These are phyloP conservation scores for Cydonia oblonga DNA, from an alignment of 331 rosid genomes.

Conservation along the genomic window DNA sequence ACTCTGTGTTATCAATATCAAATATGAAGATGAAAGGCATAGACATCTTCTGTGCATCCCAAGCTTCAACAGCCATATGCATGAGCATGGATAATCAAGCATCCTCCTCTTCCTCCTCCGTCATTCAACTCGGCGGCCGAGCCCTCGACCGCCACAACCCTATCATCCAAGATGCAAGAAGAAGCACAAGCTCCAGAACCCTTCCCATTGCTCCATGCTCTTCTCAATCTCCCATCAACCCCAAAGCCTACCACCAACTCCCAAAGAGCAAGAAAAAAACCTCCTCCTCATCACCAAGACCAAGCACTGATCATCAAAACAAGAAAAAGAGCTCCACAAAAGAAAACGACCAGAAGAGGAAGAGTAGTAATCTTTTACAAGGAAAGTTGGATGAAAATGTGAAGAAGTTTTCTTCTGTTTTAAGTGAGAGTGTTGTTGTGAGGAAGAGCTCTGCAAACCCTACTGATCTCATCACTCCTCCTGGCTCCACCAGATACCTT, in stretches of 20 bases:
- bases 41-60: constrained; percentile 73
- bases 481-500: constrained; percentile 70
- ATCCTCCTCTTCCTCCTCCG: constrained; percentile 24
- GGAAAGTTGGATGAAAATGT: constrained; percentile 20
- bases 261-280: constrained; percentile 29
- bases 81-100: constrained; percentile 63
- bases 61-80: constrained; percentile 88
- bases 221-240: constrained; percentile 53
- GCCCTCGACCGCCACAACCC: constrained; percentile 95
- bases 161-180: constrained; percentile 53
- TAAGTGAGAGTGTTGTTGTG: constrained; percentile 27
- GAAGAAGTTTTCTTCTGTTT: constrained; percentile 36
- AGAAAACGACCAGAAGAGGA: constrained; percentile 32
- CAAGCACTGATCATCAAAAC: background rate
- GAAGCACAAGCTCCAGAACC: constrained; percentile 24
- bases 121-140: constrained; percentile 60
- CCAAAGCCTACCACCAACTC: constrained; percentile 44
- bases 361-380: background rate
- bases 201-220: constrained; percentile 45
- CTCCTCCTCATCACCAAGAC: constrained; percentile 28
- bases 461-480: constrained; percentile 40
- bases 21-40: constrained; percentile 45
- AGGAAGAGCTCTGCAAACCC: constrained; percentile 39
- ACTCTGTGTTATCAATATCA: background rate
- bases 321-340: background rate